Percentiles rank a stretch among this genome's conserved stretches.
phyloP scores from a whole-genome alignment of 2,329 filamentous ascomycete genomes.

The Nemania bipapillata region DNA sequence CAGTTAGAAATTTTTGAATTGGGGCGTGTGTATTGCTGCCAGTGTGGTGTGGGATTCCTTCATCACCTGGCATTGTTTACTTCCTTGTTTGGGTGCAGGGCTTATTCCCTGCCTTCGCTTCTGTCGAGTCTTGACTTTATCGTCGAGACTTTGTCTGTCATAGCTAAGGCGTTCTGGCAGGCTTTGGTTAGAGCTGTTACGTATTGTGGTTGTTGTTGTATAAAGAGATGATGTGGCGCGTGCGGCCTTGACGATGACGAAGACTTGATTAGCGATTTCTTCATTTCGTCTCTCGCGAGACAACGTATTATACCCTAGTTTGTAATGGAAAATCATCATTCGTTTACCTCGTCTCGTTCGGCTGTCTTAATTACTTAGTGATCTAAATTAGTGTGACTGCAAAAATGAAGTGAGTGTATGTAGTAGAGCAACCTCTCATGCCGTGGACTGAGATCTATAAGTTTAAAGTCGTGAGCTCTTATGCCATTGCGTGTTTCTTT shows the following conservation, averaged over 20 bases:
- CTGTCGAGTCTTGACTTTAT: background rate
- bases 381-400: too few relatives aligned
- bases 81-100: slow-evolving; percentile 2
- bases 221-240: background rate
- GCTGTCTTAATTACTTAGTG: too few relatives aligned
- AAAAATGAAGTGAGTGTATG: too few relatives aligned
- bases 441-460: too few relatives aligned
- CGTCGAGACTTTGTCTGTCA: slow-evolving; percentile 8
- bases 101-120: slow-evolving; percentile 10
- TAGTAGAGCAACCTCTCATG: too few relatives aligned
- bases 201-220: slow-evolving; percentile 18
- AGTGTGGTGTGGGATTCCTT: background rate
- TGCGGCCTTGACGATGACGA: slow-evolving; percentile 16
- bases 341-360: background rate
- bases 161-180: slow-evolving; percentile 11
- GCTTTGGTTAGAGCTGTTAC: slow-evolving; percentile 17
- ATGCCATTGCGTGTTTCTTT: too few relatives aligned
- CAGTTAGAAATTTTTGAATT: slow-evolving; percentile 9
- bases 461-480: too few relatives aligned
- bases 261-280: slow-evolving; percentile 23
- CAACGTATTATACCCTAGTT: slow-evolving; percentile 20
- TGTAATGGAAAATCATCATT: slow-evolving; percentile 23
- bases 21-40: slow-evolving; percentile 5
- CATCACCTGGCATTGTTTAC: slow-evolving; percentile 25
- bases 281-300: slow-evolving; percentile 21